Percentiles rank a stretch among this genome's conserved stretches.
Evolutionary conservation across 2,329 filamentous ascomycete genomes (phyloP).

Genomic region (Cadophora gregata): DNA sequence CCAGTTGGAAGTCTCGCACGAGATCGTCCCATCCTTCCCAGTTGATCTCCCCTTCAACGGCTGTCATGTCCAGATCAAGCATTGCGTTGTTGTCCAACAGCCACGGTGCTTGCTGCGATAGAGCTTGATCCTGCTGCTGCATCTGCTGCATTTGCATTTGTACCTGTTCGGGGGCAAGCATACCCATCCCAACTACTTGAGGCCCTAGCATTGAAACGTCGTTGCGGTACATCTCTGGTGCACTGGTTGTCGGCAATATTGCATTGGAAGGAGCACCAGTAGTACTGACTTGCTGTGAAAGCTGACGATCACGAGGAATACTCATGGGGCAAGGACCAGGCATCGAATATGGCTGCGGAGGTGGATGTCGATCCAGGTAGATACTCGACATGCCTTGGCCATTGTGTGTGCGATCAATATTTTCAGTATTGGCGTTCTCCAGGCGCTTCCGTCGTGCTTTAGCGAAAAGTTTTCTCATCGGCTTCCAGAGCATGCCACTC

Average conservation of each 20-base stretch:
- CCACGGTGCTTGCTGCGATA: slow-evolving; percentile 15
- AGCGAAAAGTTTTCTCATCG: slow-evolving; percentile 63
- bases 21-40: slow-evolving; percentile 47
- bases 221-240: slow-evolving; percentile 1
- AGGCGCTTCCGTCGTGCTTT: slow-evolving; percentile 61
- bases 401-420: slow-evolving; percentile 8
- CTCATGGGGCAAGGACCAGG: slow-evolving; percentile 21
- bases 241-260: slow-evolving; percentile 8
- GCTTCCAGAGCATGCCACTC: slow-evolving; percentile 66
- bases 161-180: slow-evolving; percentile 35
- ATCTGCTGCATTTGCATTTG: slow-evolving; percentile 35
- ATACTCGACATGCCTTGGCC: slow-evolving; percentile 26
- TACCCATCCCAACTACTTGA: slow-evolving; percentile 37
- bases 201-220: slow-evolving; percentile 26
- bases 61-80: slow-evolving; percentile 43
- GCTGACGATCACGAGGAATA: slow-evolving; percentile 22
- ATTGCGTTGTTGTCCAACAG: slow-evolving; percentile 18
- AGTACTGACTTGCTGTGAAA: slow-evolving; percentile 11
- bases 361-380: slow-evolving; percentile 24
- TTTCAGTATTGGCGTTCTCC: slow-evolving; percentile 50
- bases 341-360: slow-evolving; percentile 10
- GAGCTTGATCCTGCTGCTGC: slow-evolving; percentile 18
- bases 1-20: slow-evolving; percentile 43
- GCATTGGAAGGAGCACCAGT: slow-evolving; percentile 9
- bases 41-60: slow-evolving; percentile 37